Evolutionary conservation across 164 flowering plant genomes (phyloP).

Genomic region (Umbilicus rupestris): DNA sequence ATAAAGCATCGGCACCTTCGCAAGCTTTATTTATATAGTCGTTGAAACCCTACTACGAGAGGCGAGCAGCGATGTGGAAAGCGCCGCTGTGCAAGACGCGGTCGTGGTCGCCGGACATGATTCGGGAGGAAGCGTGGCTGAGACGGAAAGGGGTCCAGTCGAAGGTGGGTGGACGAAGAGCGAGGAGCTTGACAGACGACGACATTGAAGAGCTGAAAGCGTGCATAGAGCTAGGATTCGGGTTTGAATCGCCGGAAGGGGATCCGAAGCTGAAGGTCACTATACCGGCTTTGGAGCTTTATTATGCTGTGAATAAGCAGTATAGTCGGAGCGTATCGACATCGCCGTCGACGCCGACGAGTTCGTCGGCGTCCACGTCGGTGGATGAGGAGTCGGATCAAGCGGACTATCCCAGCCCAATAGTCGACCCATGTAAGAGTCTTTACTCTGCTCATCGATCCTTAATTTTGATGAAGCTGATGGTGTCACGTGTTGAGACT

Average conservation of each 20-base stretch:
- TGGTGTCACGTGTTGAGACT: not conserved
- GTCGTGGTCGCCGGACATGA: not conserved
- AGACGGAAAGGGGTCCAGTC: not conserved
- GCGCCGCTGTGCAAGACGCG: slow-evolving; percentile 2
- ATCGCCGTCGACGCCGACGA: not conserved
- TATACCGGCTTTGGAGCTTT: slow-evolving; percentile 7
- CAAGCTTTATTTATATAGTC: not conserved
- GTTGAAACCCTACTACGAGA: not conserved
- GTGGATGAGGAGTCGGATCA: not conserved
- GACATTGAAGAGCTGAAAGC: slow-evolving; percentile 7
- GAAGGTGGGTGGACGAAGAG: not conserved
- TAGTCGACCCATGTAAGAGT: not conserved
- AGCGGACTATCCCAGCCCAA: not conserved
- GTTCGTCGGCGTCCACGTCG: not conserved
- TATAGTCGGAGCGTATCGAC: not conserved
- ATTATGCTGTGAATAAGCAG: not conserved
- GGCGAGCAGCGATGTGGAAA: not conserved
- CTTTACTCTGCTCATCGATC: not conserved
- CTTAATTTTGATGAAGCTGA: not conserved
- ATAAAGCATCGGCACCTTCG: not conserved
- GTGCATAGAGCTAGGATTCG: slow-evolving; percentile 3
- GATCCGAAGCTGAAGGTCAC: not conserved
- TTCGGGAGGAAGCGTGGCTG: not conserved
- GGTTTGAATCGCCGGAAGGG: not conserved
- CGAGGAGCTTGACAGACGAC: not conserved